Percentiles rank a stretch among this genome's conserved stretches.
phyloP scores from a whole-genome alignment of 208 protist genomes.

The Trypanosoma cruzi region DNA sequence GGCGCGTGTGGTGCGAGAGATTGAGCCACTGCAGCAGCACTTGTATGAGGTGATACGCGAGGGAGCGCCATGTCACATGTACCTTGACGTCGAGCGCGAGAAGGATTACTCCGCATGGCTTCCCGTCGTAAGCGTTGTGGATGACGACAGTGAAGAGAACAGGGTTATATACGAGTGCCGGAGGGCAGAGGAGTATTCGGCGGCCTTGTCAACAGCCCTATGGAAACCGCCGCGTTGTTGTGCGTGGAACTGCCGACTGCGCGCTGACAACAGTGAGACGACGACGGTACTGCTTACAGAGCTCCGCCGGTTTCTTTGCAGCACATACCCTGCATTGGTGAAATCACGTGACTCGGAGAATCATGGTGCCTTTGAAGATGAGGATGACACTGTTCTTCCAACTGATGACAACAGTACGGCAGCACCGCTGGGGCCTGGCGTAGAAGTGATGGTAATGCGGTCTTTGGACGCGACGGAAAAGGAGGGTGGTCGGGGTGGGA shows the following conservation, averaged over 20 bases:
- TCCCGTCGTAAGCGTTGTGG: constrained; percentile 10
- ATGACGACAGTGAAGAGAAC: constrained; percentile 31
- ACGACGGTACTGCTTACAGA: constrained; percentile 42
- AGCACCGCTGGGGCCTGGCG: neutral
- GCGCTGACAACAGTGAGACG: constrained; percentile 45
- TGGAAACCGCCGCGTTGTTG: constrained; percentile 36
- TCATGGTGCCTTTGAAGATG: neutral
- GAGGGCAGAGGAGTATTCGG: neutral
- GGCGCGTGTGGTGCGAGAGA: constrained; percentile 26
- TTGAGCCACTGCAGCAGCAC: constrained; percentile 64
- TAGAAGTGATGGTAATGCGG: constrained; percentile 53
- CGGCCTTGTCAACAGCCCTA: constrained; percentile 24
- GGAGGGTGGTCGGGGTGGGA: constrained; percentile 17
- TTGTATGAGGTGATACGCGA: constrained; percentile 89
- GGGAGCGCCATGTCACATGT: constrained; percentile 65
- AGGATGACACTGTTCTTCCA: neutral
- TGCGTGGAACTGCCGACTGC: constrained; percentile 46
- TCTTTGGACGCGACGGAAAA: constrained; percentile 21
- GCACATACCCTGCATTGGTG: constrained; percentile 27
- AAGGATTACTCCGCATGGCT: constrained; percentile 34
- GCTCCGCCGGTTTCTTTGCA: constrained; percentile 44
- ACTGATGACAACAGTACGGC: neutral
- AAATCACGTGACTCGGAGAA: neutral
- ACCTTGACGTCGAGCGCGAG: constrained; percentile 88
- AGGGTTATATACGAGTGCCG: constrained; percentile 11